Percentiles rank a stretch among this genome's conserved stretches.
phyloP scores from a whole-genome alignment of 176 grass and related monocot species.

The Luzula sylvatica region DNA sequence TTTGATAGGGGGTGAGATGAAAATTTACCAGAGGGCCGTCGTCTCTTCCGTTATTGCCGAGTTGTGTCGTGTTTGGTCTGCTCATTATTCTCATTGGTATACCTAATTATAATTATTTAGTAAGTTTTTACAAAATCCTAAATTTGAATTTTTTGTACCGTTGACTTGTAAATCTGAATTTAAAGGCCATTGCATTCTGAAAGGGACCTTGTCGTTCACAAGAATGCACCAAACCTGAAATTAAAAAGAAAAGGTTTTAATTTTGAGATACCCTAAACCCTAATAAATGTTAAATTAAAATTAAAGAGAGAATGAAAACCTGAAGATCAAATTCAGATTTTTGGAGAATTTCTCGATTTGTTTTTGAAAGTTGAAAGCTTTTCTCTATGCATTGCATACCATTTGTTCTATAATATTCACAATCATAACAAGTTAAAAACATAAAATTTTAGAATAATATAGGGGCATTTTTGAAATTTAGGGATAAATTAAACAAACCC shows the following conservation, averaged over 20 bases:
- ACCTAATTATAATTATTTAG: constrained; percentile 38
- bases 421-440: constrained; percentile 24
- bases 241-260: constrained; percentile 14
- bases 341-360: constrained; percentile 48
- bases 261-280: too few relatives aligned
- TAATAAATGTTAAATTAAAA: constrained; percentile 14
- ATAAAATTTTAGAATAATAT: constrained; percentile 12
- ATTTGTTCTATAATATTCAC: constrained; percentile 42
- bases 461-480: background rate
- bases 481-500: constrained; percentile 55
- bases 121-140: constrained; percentile 14
- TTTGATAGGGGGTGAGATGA: background rate
- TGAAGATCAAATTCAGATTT: constrained; percentile 52
- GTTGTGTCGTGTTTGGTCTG: constrained; percentile 33
- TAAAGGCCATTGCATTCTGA: constrained; percentile 87
- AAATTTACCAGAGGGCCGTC: constrained; percentile 56
- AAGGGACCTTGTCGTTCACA: constrained; percentile 74
- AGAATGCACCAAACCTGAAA: constrained; percentile 82
- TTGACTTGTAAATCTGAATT: constrained; percentile 58
- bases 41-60: constrained; percentile 67
- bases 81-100: constrained; percentile 37
- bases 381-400: constrained; percentile 37
- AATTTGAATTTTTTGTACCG: constrained; percentile 35
- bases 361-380: constrained; percentile 52
- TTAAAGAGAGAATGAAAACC: constrained; percentile 32